phyloP scores from a whole-genome alignment of 1,284 basidiomycete genomes.

The Puccinia hordei region DNA sequence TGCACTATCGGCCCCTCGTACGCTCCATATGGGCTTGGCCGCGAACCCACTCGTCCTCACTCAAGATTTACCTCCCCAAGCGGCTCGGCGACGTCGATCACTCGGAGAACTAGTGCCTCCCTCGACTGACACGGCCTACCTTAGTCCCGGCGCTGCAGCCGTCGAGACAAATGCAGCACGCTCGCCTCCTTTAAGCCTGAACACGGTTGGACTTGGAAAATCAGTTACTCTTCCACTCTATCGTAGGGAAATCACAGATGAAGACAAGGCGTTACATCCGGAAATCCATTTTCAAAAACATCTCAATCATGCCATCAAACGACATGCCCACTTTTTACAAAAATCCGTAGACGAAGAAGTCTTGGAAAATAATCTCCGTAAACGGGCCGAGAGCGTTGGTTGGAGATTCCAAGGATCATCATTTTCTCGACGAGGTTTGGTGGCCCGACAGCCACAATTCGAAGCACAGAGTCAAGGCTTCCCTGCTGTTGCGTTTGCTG shows the following conservation, averaged over 20 bases:
- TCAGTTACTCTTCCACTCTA: slow-evolving; percentile 33
- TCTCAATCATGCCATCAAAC: slow-evolving; percentile 40
- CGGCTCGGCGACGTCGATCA: slow-evolving; percentile 10
- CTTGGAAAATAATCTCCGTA: slow-evolving; percentile 20
- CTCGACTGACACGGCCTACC: not conserved
- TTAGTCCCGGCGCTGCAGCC: not conserved
- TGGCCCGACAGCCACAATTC: not conserved
- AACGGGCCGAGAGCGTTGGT: slow-evolving; percentile 11
- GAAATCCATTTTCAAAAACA: slow-evolving; percentile 44
- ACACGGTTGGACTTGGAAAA: slow-evolving; percentile 26
- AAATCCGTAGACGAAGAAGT: slow-evolving; percentile 31
- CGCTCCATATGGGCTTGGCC: slow-evolving; percentile 21
- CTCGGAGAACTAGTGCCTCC: not conserved
- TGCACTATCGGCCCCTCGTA: not conserved
- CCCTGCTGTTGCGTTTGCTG: slow-evolving; percentile 13
- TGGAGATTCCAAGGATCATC: not conserved
- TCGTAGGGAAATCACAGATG: slow-evolving; percentile 5
- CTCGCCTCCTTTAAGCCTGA: not conserved
- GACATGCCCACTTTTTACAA: slow-evolving; percentile 26
- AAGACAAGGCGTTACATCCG: slow-evolving; percentile 18
- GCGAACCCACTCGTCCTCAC: slow-evolving; percentile 36
- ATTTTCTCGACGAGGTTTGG: slow-evolving; percentile 5
- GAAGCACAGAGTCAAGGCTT: slow-evolving; percentile 22
- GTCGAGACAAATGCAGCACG: not conserved
- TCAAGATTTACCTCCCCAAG: not conserved